phyloP scores from a whole-genome alignment of 2,329 filamentous ascomycete genomes.

The Cladosporium oxysporum region DNA sequence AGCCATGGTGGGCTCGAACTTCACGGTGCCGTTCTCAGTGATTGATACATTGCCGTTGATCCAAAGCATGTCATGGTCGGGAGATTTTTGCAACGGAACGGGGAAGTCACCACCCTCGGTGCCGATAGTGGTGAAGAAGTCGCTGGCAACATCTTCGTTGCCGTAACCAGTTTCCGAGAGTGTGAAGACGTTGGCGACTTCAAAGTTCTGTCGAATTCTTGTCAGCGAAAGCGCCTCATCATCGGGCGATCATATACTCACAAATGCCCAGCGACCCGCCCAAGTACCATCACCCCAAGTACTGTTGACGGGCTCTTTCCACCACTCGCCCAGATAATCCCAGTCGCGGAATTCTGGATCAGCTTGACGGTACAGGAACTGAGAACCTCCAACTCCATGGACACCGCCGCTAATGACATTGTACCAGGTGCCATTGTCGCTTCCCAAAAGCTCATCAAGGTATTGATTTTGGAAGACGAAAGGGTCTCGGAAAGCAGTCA shows the following conservation, averaged over 20 bases:
- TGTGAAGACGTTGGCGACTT: conserved; percentile 47
- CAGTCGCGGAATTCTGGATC: conserved; percentile 43
- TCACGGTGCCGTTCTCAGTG: conserved; percentile 25
- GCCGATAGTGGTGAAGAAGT: conserved; percentile 45
- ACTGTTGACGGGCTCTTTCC: conserved; percentile 39
- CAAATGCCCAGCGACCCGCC: conserved; percentile 35
- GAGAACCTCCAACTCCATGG: conserved; percentile 41
- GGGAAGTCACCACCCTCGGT: conserved; percentile 48
- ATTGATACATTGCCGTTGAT: conserved; percentile 40
- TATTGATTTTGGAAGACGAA: conserved; percentile 44
- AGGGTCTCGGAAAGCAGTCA: conserved; percentile 49
- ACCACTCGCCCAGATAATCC: conserved; percentile 43
- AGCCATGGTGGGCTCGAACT: conserved; percentile 46
- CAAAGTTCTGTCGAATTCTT: conserved; percentile 41
- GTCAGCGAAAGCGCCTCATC: background rate
- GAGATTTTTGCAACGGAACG: conserved; percentile 29
- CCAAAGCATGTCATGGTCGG: conserved; percentile 48
- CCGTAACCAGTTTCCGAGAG: conserved; percentile 45
- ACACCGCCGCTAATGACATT: conserved; percentile 40
- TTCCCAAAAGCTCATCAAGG: conserved; percentile 40
- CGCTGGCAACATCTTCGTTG: conserved; percentile 34
- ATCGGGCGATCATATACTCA: background rate
- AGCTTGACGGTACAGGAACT: conserved; percentile 46
- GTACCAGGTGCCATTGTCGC: conserved; percentile 42
- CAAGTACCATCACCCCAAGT: conserved; percentile 29